Evolutionary conservation across 148 eudicot species (phyloP).

Genomic region (Spergularia bocconei): DNA sequence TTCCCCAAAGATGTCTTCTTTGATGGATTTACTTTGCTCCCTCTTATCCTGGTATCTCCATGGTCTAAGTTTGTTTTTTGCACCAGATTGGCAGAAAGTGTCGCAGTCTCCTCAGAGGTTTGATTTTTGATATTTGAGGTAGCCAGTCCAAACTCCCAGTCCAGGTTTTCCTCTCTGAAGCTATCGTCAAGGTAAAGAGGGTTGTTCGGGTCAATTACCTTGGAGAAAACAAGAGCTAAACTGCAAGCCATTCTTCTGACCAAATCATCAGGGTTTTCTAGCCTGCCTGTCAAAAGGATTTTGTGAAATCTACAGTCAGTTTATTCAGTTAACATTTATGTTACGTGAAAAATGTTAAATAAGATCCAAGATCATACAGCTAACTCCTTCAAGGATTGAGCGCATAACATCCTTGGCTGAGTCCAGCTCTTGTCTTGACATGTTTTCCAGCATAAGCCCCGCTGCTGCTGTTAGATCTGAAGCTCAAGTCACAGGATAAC

Average conservation of each 20-base stretch:
- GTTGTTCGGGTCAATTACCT: slow-evolving; percentile 80
- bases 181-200: slow-evolving; percentile 90
- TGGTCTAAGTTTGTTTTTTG: slow-evolving; percentile 27
- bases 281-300: slow-evolving; percentile 62
- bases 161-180: slow-evolving; percentile 55
- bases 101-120: slow-evolving; percentile 25
- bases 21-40: slow-evolving; percentile 25
- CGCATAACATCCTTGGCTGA: slow-evolving; percentile 76
- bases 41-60: slow-evolving; percentile 24
- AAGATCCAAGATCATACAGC: slow-evolving; percentile 53
- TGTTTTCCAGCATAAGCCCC: slow-evolving; percentile 82
- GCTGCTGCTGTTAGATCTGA: slow-evolving; percentile 85
- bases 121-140: slow-evolving; percentile 25
- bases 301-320: slow-evolving; percentile 4
- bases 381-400: slow-evolving; percentile 87
- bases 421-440: slow-evolving; percentile 87
- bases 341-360: not conserved
- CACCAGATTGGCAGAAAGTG: slow-evolving; percentile 20
- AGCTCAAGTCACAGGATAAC: slow-evolving; percentile 43
- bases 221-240: slow-evolving; percentile 83
- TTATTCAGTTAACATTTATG: not conserved
- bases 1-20: slow-evolving; percentile 42
- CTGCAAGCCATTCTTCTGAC: slow-evolving; percentile 80
- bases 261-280: slow-evolving; percentile 71
- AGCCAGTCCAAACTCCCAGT: slow-evolving; percentile 85